Evolutionary conservation across 192 early-diverging fungal genomes (phyloP), one percentile per base, ranked within the genome.

Genomic region (Coemansia sp.): DNA sequence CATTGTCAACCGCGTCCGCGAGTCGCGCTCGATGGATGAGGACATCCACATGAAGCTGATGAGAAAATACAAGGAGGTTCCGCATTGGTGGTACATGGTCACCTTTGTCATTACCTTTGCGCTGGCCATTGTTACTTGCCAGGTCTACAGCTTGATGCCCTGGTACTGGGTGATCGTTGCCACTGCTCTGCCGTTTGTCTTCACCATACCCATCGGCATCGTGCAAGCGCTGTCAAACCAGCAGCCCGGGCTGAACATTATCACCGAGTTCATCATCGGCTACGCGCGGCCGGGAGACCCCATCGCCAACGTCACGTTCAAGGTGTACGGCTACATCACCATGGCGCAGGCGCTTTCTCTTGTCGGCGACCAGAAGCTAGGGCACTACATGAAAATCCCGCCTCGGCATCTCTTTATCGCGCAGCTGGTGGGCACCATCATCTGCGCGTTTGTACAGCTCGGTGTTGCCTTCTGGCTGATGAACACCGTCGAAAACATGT

Each of bases 191-290:
- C 75, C 87, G 20, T 53, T 83, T 13, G 61, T 93, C 8, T 90
- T 89, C 55, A 83, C 85, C 22, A 75, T 93, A 6, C 92, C 92
- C 6, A 85, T 96, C 34, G 94, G 92, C 66, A 88, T 93, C 20
- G 83, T 96, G 52, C 77, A 82, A 45, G 89, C 88, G 14, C 78
- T 94, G 30, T 87, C 91, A 27, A 93, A 93, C 68, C 81, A 83
- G 61, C 81, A 84, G 51, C 84, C 91, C 2, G 87, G 87, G 27
- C 78, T 93, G 32, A 94, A 95, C 69, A 83, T 96, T 39, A 82
- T 94, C 47, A 90, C 89, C 49, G 91, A 96, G 81, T 88, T 93
- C 59, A 84, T 94, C 51, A 88, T 86, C 45, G 94, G 94, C 52
- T 89, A 89, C 42, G 73, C 66, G 6, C 71, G 87, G 0, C 88